Percentiles rank a stretch among this genome's conserved stretches.
These are phyloP conservation scores for Lyophyllum decastes DNA, from an alignment of 768 basidiomycete species.

Conservation along the genomic window DNA sequence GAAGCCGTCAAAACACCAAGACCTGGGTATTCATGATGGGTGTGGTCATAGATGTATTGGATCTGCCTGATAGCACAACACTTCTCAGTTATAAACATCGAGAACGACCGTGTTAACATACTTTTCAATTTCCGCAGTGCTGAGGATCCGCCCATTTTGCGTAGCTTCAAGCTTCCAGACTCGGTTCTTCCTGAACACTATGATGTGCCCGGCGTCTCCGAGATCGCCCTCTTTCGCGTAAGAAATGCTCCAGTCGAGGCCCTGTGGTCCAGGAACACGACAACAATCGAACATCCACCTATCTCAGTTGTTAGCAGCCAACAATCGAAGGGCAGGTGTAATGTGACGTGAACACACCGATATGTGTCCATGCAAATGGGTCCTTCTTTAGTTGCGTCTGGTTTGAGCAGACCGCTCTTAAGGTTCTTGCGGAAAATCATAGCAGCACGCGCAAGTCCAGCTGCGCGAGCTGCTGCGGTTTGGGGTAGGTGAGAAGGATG, in stretches of 20 bases:
- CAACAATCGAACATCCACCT: constrained; percentile 96
- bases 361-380: constrained; percentile 88
- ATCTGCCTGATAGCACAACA: constrained; percentile 55
- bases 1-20: constrained; percentile 79
- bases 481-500: constrained; percentile 64
- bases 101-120: constrained; percentile 25
- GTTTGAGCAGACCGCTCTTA: constrained; percentile 63
- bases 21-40: constrained; percentile 62
- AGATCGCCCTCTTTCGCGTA: constrained; percentile 58
- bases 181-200: constrained; percentile 84
- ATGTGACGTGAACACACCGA: constrained; percentile 44
- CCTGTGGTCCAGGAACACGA: constrained; percentile 72
- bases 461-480: constrained; percentile 65
- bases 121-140: constrained; percentile 67
- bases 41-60: constrained; percentile 68
- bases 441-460: constrained; percentile 65
- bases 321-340: neutral
- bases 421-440: constrained; percentile 75
- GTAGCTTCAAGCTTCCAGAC: constrained; percentile 79
- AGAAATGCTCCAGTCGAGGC: constrained; percentile 76
- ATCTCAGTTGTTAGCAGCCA: neutral
- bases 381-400: constrained; percentile 68
- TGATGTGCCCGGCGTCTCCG: constrained; percentile 74
- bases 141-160: constrained; percentile 55
- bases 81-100: neutral